Evolutionary conservation across 75 land plant species (phyloP).

Genomic region (Ceratopteris richardii): DNA sequence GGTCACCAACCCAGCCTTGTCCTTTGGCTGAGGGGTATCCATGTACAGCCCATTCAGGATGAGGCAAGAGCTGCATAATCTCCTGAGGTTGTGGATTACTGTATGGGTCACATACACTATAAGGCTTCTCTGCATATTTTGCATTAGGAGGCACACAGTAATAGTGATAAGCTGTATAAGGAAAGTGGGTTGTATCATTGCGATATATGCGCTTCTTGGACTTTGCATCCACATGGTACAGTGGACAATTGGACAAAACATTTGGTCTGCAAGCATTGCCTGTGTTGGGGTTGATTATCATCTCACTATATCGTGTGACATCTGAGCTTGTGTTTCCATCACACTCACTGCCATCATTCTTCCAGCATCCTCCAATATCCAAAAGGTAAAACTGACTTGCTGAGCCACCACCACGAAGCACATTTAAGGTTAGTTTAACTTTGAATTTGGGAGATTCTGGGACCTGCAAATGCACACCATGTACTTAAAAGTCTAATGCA

Average conservation of each 20-base stretch:
- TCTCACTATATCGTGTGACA: constrained; percentile 83
- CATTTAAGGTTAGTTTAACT: constrained; percentile 51
- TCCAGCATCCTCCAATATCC: constrained; percentile 97
- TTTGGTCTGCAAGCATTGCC: constrained; percentile 38
- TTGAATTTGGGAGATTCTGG: constrained; percentile 90
- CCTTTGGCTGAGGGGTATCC: constrained; percentile 53
- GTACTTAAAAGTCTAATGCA: too few relatives aligned
- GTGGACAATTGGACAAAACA: constrained; percentile 35
- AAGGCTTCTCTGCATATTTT: constrained; percentile 31
- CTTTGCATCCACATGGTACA: constrained; percentile 36
- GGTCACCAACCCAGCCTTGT: constrained; percentile 59
- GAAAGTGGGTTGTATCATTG: constrained; percentile 39
- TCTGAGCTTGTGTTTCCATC: constrained; percentile 67
- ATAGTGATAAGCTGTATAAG: constrained; percentile 56
- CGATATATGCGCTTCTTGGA: constrained; percentile 29
- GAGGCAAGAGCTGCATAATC: constrained; percentile 45
- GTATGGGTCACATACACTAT: constrained; percentile 49
- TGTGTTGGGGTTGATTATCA: constrained; percentile 83
- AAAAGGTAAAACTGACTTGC: constrained; percentile 85
- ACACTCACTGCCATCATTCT: constrained; percentile 72
- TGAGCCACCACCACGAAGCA: constrained; percentile 71
- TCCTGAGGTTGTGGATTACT: constrained; percentile 69
- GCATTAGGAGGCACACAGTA: constrained; percentile 51
- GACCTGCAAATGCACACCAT: constrained; percentile 36
- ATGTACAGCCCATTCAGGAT: constrained; percentile 65